These are phyloP conservation scores for Jatropha podagrica DNA, from an alignment of 441 rosid species.

Conservation along the genomic window DNA sequence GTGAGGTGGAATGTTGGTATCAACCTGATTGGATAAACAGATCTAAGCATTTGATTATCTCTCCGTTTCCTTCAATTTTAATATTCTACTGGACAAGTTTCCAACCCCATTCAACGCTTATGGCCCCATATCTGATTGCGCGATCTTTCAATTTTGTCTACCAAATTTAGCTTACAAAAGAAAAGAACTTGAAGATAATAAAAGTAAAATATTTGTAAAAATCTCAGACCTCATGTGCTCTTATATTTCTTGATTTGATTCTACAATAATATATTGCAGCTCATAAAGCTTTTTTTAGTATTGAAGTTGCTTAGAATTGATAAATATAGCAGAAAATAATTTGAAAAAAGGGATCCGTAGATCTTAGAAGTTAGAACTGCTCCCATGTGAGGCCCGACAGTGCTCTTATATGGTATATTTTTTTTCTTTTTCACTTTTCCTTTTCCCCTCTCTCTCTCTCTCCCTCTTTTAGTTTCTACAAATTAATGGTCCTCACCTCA, in stretches of 20 bases:
- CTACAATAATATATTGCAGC: background rate
- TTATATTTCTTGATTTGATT: background rate
- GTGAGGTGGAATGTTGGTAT: conserved; percentile 39
- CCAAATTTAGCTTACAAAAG: background rate
- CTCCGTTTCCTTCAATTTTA: conserved; percentile 31
- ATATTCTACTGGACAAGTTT: conserved; percentile 29
- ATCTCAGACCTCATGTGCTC: conserved; percentile 20
- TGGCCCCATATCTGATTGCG: conserved; percentile 30
- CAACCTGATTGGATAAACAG: conserved; percentile 24
- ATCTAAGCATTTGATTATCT: conserved; percentile 26
- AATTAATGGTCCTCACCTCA: background rate
- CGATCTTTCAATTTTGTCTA: background rate
- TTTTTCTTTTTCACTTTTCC: background rate
- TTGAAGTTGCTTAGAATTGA: background rate
- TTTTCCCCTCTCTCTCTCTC: background rate
- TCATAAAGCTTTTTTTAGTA: background rate
- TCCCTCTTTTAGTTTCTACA: background rate
- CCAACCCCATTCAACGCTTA: conserved; percentile 28
- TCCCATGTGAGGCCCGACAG: conserved; percentile 15
- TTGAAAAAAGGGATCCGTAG: background rate
- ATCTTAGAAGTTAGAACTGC: background rate
- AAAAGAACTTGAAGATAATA: background rate
- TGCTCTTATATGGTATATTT: background rate
- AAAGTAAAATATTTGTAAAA: background rate
- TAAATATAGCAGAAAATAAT: conserved; percentile 3